phyloP scores from a whole-genome alignment of 805 yeast species.

The Wickerhamiella vanderwaltii region DNA sequence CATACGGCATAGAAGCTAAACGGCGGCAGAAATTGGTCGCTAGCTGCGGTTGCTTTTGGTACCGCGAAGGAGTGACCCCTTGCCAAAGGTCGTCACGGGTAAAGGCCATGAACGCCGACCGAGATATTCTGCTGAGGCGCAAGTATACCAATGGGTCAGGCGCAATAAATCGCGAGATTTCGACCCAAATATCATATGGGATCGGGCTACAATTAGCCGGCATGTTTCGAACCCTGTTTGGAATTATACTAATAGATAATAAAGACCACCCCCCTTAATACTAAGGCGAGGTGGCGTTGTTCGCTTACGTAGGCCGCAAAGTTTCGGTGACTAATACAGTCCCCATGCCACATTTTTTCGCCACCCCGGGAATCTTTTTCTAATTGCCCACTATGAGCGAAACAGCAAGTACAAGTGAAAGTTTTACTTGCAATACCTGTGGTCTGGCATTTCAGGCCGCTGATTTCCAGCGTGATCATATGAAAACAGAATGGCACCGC shows the following conservation, averaged over 20 bases:
- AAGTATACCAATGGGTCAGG: neutral
- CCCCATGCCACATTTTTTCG: too few relatives aligned
- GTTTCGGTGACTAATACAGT: too few relatives aligned
- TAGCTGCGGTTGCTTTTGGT: neutral
- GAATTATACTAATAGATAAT: too few relatives aligned
- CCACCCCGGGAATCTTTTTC: too few relatives aligned
- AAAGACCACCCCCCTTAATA: too few relatives aligned
- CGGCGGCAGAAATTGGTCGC: neutral
- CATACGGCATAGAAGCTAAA: neutral
- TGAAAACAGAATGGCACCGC: constrained; percentile 98
- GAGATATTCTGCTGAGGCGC: constrained; percentile 3
- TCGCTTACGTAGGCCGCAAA: too few relatives aligned
- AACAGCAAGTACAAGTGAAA: constrained; percentile 11
- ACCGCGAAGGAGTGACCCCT: constrained; percentile 4
- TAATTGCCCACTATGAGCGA: too few relatives aligned
- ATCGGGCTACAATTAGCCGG: too few relatives aligned
- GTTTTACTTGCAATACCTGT: constrained; percentile 80
- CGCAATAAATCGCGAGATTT: constrained; percentile 1
- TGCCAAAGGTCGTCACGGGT: constrained; percentile 8
- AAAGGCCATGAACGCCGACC: constrained; percentile 6
- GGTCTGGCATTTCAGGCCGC: constrained; percentile 66
- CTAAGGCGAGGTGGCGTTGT: too few relatives aligned
- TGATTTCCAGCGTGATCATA: constrained; percentile 80
- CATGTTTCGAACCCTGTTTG: too few relatives aligned
- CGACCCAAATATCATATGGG: constrained; percentile 6